phyloP scores from a whole-genome alignment of 1,284 basidiomycete genomes.

The Polyporus tsugae region DNA sequence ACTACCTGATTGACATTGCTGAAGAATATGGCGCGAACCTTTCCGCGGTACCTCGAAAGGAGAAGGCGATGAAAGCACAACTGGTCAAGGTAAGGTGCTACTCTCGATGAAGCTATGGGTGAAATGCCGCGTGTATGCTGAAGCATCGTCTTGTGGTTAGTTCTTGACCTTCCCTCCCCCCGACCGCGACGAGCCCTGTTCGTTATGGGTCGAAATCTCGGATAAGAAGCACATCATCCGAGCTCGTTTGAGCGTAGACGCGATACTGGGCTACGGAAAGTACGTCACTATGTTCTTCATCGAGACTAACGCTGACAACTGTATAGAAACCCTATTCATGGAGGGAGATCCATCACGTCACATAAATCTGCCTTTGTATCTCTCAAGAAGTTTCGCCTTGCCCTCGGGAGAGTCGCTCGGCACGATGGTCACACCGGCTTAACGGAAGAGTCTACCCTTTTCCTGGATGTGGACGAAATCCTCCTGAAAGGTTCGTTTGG shows the following conservation, averaged over 20 bases:
- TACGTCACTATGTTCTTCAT: conserved; percentile 29
- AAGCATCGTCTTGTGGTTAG: conserved; percentile 27
- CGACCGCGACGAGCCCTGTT: conserved; percentile 42
- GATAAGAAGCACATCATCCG: conserved; percentile 50
- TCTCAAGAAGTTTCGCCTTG: conserved; percentile 55
- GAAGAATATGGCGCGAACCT: conserved; percentile 57
- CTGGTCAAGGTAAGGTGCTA: conserved; percentile 53
- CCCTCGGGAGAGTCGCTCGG: conserved; percentile 57
- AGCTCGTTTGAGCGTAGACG: conserved; percentile 50
- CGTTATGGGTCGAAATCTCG: conserved; percentile 55
- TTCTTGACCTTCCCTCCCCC: conserved; percentile 43
- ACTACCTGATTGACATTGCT: conserved; percentile 57
- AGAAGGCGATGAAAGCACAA: conserved; percentile 57
- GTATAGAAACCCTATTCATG: conserved; percentile 27
- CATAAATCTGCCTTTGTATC: conserved; percentile 44
- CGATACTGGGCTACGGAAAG: conserved; percentile 44
- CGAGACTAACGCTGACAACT: not conserved
- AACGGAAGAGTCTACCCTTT: conserved; percentile 48
- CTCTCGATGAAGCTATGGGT: not conserved
- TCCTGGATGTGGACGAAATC: conserved; percentile 55
- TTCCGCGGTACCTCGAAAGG: conserved; percentile 41
- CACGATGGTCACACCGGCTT: conserved; percentile 41
- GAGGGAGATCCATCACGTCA: conserved; percentile 40
- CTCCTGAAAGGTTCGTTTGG: conserved; percentile 49
- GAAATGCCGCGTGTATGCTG: not conserved